Percentiles rank a stretch among this genome's conserved stretches.
Evolutionary conservation across 139 green algal species (phyloP).

Genomic region (Chlorella ohadii): DNA sequence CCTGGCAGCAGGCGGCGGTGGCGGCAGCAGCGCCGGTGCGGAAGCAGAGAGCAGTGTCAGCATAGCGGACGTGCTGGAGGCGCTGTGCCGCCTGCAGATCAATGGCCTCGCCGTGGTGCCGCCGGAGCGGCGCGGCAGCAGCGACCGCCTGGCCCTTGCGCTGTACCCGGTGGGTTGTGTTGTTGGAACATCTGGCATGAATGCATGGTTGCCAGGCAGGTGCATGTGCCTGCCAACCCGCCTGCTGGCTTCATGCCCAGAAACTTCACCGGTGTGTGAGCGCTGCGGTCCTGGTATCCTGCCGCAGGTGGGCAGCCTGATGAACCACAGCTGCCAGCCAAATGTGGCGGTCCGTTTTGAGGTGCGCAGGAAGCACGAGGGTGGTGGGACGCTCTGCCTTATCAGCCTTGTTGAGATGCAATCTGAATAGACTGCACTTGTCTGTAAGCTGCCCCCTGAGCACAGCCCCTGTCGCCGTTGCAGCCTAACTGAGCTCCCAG

Average conservation of each 20-base stretch:
- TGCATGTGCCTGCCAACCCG: too few species aligned
- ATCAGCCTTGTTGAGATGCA: neutral
- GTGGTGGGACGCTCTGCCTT: neutral
- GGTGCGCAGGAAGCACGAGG: neutral
- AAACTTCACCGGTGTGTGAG: too few species aligned
- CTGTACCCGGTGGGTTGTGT: slow-evolving; percentile 36
- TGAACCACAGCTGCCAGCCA: slow-evolving; percentile 47
- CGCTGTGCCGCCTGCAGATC: slow-evolving; percentile 37
- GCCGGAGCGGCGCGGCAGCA: neutral
- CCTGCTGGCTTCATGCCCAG: too few species aligned
- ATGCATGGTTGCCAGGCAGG: too few species aligned
- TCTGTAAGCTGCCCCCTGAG: too few species aligned
- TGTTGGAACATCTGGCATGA: too few species aligned
- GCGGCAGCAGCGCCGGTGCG: neutral
- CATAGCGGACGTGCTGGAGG: neutral
- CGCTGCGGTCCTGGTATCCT: too few species aligned
- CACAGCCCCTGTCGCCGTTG: too few species aligned
- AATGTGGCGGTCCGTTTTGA: slow-evolving; percentile 48
- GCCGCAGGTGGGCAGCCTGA: neutral
- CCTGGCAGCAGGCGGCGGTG: neutral
- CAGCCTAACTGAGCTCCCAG: too few species aligned
- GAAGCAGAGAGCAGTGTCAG: neutral
- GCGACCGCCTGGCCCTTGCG: slow-evolving; percentile 29
- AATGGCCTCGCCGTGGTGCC: slow-evolving; percentile 52
- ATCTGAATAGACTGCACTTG: too few species aligned